Conservation (phyloP, 768 basidiomycete species). For the Kwoniella sp. region DNA sequence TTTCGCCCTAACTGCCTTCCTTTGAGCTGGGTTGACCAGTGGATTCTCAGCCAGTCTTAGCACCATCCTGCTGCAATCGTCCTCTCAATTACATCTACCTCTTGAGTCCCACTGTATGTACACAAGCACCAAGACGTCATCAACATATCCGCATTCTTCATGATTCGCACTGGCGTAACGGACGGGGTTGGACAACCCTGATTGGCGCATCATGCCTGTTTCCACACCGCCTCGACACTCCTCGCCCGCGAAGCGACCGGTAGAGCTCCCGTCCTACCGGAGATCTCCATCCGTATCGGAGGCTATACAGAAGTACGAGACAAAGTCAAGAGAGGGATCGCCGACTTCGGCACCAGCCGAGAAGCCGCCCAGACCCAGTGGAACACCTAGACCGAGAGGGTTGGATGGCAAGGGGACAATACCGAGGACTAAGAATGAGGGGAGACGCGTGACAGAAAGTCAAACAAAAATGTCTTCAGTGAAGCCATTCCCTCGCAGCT, state of each 20-base stretch:
- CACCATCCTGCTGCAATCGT: not conserved
- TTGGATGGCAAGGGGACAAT: not conserved
- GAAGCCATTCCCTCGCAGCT: constrained; percentile 16
- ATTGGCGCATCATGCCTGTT: constrained; percentile 2
- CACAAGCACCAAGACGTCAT: not conserved
- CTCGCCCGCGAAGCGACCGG: not conserved
- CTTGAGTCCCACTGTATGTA: not conserved
- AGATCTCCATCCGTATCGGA: constrained; percentile 23
- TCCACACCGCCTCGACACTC: constrained; percentile 8
- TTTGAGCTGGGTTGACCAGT: not conserved
- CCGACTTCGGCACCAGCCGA: not conserved
- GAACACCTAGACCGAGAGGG: constrained; percentile 4
- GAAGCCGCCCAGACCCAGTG: constrained; percentile 9
- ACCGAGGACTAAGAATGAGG: not conserved
- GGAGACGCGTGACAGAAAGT: not conserved
- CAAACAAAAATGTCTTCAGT: not conserved
- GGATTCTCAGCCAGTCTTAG: not conserved
- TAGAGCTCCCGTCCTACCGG: constrained; percentile 6
- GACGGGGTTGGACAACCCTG: not conserved
- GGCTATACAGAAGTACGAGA: constrained; percentile 20
- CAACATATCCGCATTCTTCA: not conserved
- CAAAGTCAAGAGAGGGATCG: not conserved
- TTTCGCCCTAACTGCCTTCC: not conserved
- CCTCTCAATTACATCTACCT: not conserved
- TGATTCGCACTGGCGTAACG: not conserved